A percentile compares a stretch with the other conserved stretches of the same genome.
Conservation (phyloP, 1,139 yeast genomes). For the Yamadazyma sp. region DNA sequence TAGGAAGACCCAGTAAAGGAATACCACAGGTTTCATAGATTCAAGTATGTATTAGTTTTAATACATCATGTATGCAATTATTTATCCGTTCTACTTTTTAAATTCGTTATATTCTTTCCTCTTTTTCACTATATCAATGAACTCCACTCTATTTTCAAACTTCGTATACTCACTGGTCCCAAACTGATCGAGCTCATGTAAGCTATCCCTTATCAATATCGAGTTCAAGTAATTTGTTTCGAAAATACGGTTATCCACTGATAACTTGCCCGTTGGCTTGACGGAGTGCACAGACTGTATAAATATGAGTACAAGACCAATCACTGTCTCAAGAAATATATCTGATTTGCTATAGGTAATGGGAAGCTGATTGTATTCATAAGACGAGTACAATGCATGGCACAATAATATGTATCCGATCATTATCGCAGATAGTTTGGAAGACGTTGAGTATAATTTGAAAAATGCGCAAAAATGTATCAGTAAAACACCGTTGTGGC, state of each 20-base stretch:
- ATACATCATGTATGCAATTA: background rate
- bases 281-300: slow-evolving; percentile 34
- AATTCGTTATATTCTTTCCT: slow-evolving; percentile 40
- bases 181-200: slow-evolving; percentile 39
- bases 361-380: slow-evolving; percentile 47
- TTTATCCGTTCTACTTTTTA: background rate
- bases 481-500: too few species aligned
- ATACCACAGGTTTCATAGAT: background rate
- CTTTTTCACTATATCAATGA: slow-evolving; percentile 42
- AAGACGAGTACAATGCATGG: slow-evolving; percentile 54
- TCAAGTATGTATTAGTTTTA: background rate
- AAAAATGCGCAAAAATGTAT: background rate
- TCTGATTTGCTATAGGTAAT: slow-evolving; percentile 25
- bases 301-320: slow-evolving; percentile 39
- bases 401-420: slow-evolving; percentile 35
- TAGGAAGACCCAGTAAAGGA: slow-evolving; percentile 11
- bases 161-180: slow-evolving; percentile 47
- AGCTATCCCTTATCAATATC: slow-evolving; percentile 50
- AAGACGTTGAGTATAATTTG: background rate
- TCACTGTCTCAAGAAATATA: slow-evolving; percentile 39
- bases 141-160: slow-evolving; percentile 43
- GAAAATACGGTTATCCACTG: slow-evolving; percentile 19
- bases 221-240: slow-evolving; percentile 36
- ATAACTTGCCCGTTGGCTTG: slow-evolving; percentile 23
- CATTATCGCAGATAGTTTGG: slow-evolving; percentile 9